phyloP scores from a whole-genome alignment of 2,329 filamentous ascomycete genomes.

The Colletotrichum sp. region DNA sequence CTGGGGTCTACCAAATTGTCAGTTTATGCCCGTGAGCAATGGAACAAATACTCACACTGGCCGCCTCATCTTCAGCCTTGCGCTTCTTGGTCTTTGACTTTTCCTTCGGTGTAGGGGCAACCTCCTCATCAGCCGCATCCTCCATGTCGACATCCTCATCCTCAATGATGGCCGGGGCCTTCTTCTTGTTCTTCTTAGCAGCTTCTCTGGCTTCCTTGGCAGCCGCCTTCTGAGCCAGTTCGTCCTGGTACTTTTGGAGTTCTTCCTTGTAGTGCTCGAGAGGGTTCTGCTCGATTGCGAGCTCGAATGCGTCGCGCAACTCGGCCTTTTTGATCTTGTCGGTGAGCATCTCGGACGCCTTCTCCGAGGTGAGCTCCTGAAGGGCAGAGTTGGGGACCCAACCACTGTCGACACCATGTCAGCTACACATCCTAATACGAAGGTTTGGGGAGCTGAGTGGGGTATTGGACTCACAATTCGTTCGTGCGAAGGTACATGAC shows the following conservation, averaged over 20 bases:
- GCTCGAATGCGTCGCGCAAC: conserved; percentile 77
- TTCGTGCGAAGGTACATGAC: conserved; percentile 96
- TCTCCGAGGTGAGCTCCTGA: conserved; percentile 75
- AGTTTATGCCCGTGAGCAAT: neutral
- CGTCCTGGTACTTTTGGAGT: conserved; percentile 72
- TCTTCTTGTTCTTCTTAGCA: conserved; percentile 55
- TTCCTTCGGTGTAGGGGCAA: conserved; percentile 64
- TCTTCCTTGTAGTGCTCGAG: conserved; percentile 85
- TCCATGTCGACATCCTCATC: conserved; percentile 67
- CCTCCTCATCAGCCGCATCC: conserved; percentile 61
- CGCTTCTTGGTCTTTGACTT: conserved; percentile 80
- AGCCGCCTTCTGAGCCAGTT: conserved; percentile 64
- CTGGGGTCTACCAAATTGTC: conserved; percentile 49
- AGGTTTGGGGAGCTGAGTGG: neutral
- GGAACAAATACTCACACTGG: conserved; percentile 42
- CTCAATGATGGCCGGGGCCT: conserved; percentile 53
- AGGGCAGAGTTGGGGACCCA: conserved; percentile 91
- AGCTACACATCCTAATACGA: neutral
- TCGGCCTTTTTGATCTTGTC: conserved; percentile 79
- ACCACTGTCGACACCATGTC: conserved; percentile 59
- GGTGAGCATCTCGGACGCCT: conserved; percentile 70
- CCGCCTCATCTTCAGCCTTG: conserved; percentile 83
- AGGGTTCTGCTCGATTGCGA: conserved; percentile 80
- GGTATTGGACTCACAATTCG: conserved; percentile 80
- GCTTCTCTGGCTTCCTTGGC: conserved; percentile 47